Evolutionary conservation across 108 stramenopile genomes (phyloP).

Genomic region (Parmales sp.): DNA sequence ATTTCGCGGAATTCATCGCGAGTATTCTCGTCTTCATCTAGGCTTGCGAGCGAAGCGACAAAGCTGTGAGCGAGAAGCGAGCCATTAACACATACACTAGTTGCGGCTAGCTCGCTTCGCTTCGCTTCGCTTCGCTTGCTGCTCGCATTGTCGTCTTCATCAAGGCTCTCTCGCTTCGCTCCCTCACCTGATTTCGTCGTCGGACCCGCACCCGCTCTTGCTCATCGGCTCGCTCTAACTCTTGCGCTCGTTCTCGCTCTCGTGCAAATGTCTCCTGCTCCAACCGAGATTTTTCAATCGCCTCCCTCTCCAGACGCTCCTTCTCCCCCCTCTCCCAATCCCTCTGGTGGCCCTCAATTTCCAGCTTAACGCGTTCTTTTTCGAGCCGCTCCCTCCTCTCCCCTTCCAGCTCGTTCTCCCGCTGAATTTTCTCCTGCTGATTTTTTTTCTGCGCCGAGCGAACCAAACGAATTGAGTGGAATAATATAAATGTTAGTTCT

Average conservation of each 20-base stretch:
- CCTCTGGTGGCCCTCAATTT: slow-evolving; percentile 19
- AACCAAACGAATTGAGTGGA: neutral
- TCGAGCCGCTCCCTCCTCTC: slow-evolving; percentile 20
- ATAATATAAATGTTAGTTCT: neutral
- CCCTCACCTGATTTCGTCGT: too few species aligned
- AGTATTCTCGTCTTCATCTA: too few species aligned
- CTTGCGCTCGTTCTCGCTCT: slow-evolving; percentile 2
- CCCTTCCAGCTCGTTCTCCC: slow-evolving; percentile 16
- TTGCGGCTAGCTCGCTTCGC: too few species aligned
- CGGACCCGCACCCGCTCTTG: too few species aligned
- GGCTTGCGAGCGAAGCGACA: too few species aligned
- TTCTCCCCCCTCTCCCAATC: slow-evolving; percentile 19
- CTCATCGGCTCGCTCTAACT: too few species aligned
- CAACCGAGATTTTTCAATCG: slow-evolving; percentile 8
- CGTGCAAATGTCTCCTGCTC: neutral
- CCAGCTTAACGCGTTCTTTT: neutral
- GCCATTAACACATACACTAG: too few species aligned
- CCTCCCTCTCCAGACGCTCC: neutral
- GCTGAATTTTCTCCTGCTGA: slow-evolving; percentile 16
- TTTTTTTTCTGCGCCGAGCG: slow-evolving; percentile 12
- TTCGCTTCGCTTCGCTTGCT: too few species aligned
- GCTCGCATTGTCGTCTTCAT: too few species aligned
- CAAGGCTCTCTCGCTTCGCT: too few species aligned
- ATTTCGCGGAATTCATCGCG: too few species aligned
- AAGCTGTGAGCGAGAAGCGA: too few species aligned